Evolutionary conservation across 345 rosid genomes (phyloP), one percentile per base, ranked within the genome.

Genomic region (Aethionema arabicum): DNA sequence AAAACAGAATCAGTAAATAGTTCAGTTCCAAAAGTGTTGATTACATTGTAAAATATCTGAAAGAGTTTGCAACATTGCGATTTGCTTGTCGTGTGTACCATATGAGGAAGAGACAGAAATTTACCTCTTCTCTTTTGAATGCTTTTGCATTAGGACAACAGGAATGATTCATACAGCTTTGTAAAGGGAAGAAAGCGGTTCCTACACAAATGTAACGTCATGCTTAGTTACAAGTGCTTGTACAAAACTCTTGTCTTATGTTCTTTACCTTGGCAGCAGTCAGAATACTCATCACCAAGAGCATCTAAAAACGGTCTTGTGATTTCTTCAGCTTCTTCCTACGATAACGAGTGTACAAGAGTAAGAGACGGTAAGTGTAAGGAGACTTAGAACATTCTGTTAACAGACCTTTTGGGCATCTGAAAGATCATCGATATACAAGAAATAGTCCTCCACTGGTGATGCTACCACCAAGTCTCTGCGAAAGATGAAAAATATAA

Each of bases 401-500:
- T 37, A 43, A 37, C 40, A 61, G 16, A 89, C 98, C 96, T 85
- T 89, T 69, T 85, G 77, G 14, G 74, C 70, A 60, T 67, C 38
- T 5, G 80, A 88, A 65, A 82, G 95, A 77, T 84, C 91, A 65
- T 84, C 86, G 4, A 89, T 78, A 37, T 80, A 79, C 78, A 87
- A 76, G 79, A 92, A 92, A 51, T 87, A 92, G 75, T 92, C 93
- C 68, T 85, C 96, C 69, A 89, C 86, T 8, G 95, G 95, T 73
- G 98, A 89, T 49, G 85, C 96, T 50, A 92, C 98, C 64, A 92
- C 91, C 63, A 89, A 79, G 80, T 92, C 95, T 57, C 98, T 92
- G 87, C 61, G 59, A 73, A 67, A 70, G 15, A 75, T 66, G 32
- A 56, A 62, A 74, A 73, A 68, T 57, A 57, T 27, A 31, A 42